Conservation (phyloP, 495 filamentous ascomycete species). For the Darksidea phi region DNA sequence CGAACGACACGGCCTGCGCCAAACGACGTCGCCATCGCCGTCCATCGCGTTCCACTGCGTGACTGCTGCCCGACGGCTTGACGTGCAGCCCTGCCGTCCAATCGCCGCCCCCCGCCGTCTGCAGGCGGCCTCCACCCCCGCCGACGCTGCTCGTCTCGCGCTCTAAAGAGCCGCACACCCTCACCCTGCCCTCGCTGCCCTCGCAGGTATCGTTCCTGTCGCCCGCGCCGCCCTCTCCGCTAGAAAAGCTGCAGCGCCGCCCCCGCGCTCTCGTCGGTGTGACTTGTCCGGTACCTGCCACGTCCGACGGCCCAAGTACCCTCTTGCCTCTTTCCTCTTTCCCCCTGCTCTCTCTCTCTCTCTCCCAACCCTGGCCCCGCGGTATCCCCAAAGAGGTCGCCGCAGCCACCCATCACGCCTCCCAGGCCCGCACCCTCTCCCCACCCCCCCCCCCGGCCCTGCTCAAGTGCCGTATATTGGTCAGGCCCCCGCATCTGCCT, state of each 20-base stretch:
- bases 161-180: slow-evolving; percentile 17
- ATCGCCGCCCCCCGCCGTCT: slow-evolving; percentile 19
- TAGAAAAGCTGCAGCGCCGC: slow-evolving; percentile 15
- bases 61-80: slow-evolving; percentile 22
- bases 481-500: slow-evolving; percentile 33
- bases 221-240: slow-evolving; percentile 6
- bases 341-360: not conserved
- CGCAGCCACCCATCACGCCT: slow-evolving; percentile 30
- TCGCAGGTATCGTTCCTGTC: slow-evolving; percentile 29
- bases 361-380: slow-evolving; percentile 1
- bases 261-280: not conserved
- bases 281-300: slow-evolving; percentile 6
- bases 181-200: not conserved
- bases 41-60: not conserved
- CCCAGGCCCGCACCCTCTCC: too few relatives aligned
- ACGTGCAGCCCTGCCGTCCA: slow-evolving; percentile 19
- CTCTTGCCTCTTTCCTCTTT: not conserved
- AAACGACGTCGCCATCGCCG: not conserved
- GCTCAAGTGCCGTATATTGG: slow-evolving; percentile 37
- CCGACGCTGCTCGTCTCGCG: slow-evolving; percentile 5
- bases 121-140: slow-evolving; percentile 1
- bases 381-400: slow-evolving; percentile 22
- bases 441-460: too few relatives aligned
- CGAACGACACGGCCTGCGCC: too few relatives aligned
- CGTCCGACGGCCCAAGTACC: slow-evolving; percentile 1